phyloP scores from a whole-genome alignment of 2,329 filamentous ascomycete genomes.

The Fusarium floridanum region DNA sequence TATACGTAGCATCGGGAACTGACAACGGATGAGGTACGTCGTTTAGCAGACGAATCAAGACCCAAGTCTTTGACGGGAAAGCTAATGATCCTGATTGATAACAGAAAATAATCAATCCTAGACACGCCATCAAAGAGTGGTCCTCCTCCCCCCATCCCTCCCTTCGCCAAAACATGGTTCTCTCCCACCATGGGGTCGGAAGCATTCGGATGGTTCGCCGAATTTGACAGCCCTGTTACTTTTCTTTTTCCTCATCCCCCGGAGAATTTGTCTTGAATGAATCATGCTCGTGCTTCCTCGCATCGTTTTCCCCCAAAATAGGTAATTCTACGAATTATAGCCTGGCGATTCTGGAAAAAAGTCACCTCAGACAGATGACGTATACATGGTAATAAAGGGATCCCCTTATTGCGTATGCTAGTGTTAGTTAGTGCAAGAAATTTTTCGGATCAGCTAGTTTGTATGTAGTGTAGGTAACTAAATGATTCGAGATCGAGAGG shows the following conservation, averaged over 20 bases:
- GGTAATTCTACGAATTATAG: background rate
- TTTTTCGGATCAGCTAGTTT: background rate
- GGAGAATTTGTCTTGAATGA: background rate
- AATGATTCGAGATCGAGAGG: background rate
- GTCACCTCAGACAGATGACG: background rate
- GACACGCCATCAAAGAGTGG: background rate
- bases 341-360: background rate
- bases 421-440: background rate
- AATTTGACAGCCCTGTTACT: background rate
- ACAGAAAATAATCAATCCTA: background rate
- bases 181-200: background rate
- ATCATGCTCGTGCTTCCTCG: background rate
- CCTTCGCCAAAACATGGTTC: background rate
- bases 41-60: background rate
- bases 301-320: background rate
- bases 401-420: background rate
- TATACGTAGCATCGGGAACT: background rate
- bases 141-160: background rate
- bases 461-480: background rate
- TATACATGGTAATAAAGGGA: background rate
- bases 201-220: conserved; percentile 1
- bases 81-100: conserved; percentile 13
- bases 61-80: background rate
- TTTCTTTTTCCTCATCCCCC: background rate
- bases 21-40: background rate